These are phyloP conservation scores for Nicotiana noctiflora DNA, from an alignment of 257 asterid species.

Conservation along the genomic window DNA sequence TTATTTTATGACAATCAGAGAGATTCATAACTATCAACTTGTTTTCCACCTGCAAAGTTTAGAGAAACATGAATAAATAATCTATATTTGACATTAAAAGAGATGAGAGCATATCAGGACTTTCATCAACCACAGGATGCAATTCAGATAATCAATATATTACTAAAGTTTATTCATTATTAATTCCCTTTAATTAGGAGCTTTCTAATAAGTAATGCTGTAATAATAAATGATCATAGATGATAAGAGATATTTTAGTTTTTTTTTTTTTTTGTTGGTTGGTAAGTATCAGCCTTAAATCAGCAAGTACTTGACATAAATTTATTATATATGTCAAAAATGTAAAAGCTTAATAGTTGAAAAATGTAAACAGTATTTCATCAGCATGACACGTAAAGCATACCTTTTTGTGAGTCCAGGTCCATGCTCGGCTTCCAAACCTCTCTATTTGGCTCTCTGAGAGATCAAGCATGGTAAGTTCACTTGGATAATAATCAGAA, in stretches of 20 bases:
- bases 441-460: slow-evolving; percentile 24
- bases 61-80: neutral
- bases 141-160: neutral
- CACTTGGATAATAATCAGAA: slow-evolving; percentile 18
- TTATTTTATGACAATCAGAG: slow-evolving; percentile 17
- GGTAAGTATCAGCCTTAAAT: neutral
- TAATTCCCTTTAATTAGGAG: neutral
- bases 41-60: slow-evolving; percentile 16
- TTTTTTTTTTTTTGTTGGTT: neutral
- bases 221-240: too few species aligned
- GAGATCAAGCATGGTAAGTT: slow-evolving; percentile 30
- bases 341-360: neutral
- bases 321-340: neutral
- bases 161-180: neutral
- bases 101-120: neutral
- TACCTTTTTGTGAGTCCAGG: slow-evolving; percentile 21
- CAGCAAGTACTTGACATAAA: neutral
- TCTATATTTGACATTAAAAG: neutral
- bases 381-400: neutral
- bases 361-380: neutral
- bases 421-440: slow-evolving; percentile 15
- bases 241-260: neutral
- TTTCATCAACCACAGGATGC: slow-evolving; percentile 1
- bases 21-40: slow-evolving; percentile 25
- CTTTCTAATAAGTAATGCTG: neutral